Conservation (phyloP, 1,284 basidiomycete species). For the Coniferiporia sulphurascens region DNA sequence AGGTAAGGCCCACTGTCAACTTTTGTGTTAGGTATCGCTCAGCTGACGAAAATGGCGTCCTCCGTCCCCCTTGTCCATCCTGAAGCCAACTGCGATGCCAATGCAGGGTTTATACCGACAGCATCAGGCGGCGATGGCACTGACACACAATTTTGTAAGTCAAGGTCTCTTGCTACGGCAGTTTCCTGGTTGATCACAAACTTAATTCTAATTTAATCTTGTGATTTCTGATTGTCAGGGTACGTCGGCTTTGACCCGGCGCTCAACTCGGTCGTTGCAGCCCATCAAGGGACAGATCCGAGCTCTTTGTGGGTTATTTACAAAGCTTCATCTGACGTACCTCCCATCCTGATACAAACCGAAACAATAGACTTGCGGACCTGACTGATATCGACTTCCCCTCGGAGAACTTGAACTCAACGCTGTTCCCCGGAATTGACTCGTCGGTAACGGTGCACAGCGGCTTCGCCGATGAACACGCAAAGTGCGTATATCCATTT, state of each 20-base stretch:
- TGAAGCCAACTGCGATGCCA: constrained; percentile 26
- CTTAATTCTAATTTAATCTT: background rate
- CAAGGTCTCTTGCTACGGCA: constrained; percentile 4
- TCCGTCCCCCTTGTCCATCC: background rate
- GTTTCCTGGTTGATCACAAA: background rate
- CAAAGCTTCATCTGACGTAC: background rate
- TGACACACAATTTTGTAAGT: constrained; percentile 24
- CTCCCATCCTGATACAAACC: background rate
- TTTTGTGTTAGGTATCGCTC: background rate
- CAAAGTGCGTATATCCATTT: constrained; percentile 15
- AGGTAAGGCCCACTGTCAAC: constrained; percentile 25
- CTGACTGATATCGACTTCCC: constrained; percentile 32
- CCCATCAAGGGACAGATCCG: constrained; percentile 26
- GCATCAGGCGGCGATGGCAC: constrained; percentile 23
- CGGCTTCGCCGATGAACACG: constrained; percentile 23
- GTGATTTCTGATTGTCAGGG: constrained; percentile 19
- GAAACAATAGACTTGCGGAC: constrained; percentile 21
- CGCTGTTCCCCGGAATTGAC: constrained; percentile 23
- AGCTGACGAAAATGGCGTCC: background rate
- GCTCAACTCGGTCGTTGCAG: constrained; percentile 24
- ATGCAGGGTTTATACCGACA: constrained; percentile 23
- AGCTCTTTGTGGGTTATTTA: constrained; percentile 15
- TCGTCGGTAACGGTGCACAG: constrained; percentile 21
- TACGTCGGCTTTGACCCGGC: constrained; percentile 27
- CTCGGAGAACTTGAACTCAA: constrained; percentile 24